phyloP scores from a whole-genome alignment of 78 protist species.

The Carpediemonas membranifera region DNA sequence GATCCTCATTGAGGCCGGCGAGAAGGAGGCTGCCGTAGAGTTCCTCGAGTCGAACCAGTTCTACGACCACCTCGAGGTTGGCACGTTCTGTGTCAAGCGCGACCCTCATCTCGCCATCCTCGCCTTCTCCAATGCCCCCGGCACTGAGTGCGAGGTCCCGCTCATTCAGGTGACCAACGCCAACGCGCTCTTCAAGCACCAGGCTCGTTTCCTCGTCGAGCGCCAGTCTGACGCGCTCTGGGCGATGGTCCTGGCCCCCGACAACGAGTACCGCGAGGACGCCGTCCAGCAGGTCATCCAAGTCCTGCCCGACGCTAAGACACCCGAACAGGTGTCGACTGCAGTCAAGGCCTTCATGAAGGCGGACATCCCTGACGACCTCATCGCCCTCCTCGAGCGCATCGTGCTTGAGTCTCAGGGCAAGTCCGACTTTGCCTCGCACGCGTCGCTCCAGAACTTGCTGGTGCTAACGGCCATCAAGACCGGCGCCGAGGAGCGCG shows the following conservation, averaged over 20 bases:
- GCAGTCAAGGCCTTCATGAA: constrained; percentile 96
- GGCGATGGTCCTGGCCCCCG: constrained; percentile 75
- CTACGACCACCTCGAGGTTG: constrained; percentile 54
- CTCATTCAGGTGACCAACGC: constrained; percentile 82
- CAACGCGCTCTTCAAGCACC: constrained; percentile 84
- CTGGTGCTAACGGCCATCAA: constrained; percentile 93
- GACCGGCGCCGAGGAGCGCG: constrained; percentile 75
- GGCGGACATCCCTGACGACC: constrained; percentile 86
- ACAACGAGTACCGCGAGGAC: constrained; percentile 56
- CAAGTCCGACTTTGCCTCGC: constrained; percentile 63
- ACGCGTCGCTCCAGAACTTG: constrained; percentile 91
- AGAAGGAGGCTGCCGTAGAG: constrained; percentile 69
- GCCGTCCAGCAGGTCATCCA: constrained; percentile 35
- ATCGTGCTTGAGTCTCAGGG: constrained; percentile 72
- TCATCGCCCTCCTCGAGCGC: constrained; percentile 96
- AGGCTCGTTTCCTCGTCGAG: constrained; percentile 86
- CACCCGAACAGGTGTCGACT: constrained; percentile 76
- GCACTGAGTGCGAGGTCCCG: constrained; percentile 86
- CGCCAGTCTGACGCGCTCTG: constrained; percentile 89
- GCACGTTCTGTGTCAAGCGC: constrained; percentile 87
- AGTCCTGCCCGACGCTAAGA: constrained; percentile 69
- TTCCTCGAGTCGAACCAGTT: constrained; percentile 75
- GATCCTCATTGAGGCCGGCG: constrained; percentile 90
- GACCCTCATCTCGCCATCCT: constrained; percentile 90
- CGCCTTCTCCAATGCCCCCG: constrained; percentile 68